Percentiles rank a stretch among this genome's conserved stretches.
phyloP scores from a whole-genome alignment of 2,329 filamentous ascomycete species.

The Fusarium mexicanum region DNA sequence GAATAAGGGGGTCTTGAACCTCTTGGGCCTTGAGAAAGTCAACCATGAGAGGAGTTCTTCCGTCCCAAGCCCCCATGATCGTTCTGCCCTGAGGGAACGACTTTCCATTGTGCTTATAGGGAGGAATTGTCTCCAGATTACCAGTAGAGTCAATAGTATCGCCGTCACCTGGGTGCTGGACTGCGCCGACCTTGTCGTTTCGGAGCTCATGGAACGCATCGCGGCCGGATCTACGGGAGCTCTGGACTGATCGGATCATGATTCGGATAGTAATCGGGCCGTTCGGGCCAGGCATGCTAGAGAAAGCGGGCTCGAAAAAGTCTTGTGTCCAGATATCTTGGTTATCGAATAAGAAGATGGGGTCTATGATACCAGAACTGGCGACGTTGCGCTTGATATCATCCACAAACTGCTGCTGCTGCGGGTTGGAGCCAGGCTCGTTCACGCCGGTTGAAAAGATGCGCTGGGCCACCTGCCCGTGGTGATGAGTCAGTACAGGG shows the following conservation, averaged over 20 bases:
- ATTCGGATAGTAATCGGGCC: slow-evolving; percentile 46
- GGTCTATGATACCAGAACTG: slow-evolving; percentile 7
- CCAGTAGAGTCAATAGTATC: slow-evolving; percentile 39
- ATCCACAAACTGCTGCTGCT: neutral
- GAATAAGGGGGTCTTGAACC: slow-evolving; percentile 47
- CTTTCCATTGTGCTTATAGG: slow-evolving; percentile 36
- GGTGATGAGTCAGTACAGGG: slow-evolving; percentile 50
- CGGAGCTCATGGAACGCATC: slow-evolving; percentile 47
- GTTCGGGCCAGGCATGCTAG: slow-evolving; percentile 51
- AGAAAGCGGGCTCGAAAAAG: slow-evolving; percentile 51
- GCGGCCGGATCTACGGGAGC: slow-evolving; percentile 41
- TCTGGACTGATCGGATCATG: slow-evolving; percentile 46
- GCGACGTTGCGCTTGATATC: slow-evolving; percentile 10
- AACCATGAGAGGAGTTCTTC: slow-evolving; percentile 34
- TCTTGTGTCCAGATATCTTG: slow-evolving; percentile 51
- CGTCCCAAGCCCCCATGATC: slow-evolving; percentile 30
- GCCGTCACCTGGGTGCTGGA: slow-evolving; percentile 39
- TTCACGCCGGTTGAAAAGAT: slow-evolving; percentile 20
- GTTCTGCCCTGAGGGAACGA: slow-evolving; percentile 34
- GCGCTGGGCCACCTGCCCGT: slow-evolving; percentile 44
- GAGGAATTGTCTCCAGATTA: slow-evolving; percentile 53
- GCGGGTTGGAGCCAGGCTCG: neutral
- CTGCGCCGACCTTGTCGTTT: slow-evolving; percentile 41
- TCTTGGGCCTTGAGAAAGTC: slow-evolving; percentile 48
- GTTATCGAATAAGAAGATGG: slow-evolving; percentile 14